A percentile compares a stretch with the other conserved stretches of the same genome.
Conservation (phyloP, 164 flowering plant genomes). For the Warburgia ugandensis region DNA sequence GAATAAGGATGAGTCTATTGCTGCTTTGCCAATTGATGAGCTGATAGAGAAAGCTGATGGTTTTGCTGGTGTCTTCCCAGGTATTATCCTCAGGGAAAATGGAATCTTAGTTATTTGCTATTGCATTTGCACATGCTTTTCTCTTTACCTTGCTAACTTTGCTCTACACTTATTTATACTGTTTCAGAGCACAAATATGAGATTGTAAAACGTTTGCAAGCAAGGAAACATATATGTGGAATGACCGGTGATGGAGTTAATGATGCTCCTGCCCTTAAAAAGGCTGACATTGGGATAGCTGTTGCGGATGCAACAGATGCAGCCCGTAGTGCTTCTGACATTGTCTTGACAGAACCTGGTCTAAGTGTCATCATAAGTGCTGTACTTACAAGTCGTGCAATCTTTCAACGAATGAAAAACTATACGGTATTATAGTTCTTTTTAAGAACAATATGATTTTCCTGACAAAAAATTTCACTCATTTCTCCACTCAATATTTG, state of each 20-base stretch:
- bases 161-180: too few relatives aligned
- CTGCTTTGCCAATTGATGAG: constrained; percentile 70
- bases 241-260: constrained; percentile 9
- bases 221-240: constrained; percentile 10
- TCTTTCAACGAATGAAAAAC: constrained; percentile 7
- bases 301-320: constrained; percentile 11
- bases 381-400: constrained; percentile 6
- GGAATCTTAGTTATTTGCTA: background rate
- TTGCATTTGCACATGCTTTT: background rate
- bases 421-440: constrained; percentile 1
- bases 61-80: constrained; percentile 88
- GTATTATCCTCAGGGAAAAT: constrained; percentile 19
- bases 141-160: too few relatives aligned
- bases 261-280: constrained; percentile 6
- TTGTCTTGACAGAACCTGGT: constrained; percentile 7
- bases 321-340: constrained; percentile 10
- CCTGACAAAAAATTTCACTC: background rate
- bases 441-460: background rate
- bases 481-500: background rate
- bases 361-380: constrained; percentile 8
- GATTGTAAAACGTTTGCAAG: constrained; percentile 6
- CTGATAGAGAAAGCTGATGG: constrained; percentile 83
- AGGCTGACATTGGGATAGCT: constrained; percentile 7
- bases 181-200: constrained; percentile 6
- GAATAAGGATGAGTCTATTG: constrained; percentile 65